These are phyloP conservation scores for Stagonosporopsis vannaccii DNA, from an alignment of 2,329 filamentous ascomycete species.

Conservation along the genomic window DNA sequence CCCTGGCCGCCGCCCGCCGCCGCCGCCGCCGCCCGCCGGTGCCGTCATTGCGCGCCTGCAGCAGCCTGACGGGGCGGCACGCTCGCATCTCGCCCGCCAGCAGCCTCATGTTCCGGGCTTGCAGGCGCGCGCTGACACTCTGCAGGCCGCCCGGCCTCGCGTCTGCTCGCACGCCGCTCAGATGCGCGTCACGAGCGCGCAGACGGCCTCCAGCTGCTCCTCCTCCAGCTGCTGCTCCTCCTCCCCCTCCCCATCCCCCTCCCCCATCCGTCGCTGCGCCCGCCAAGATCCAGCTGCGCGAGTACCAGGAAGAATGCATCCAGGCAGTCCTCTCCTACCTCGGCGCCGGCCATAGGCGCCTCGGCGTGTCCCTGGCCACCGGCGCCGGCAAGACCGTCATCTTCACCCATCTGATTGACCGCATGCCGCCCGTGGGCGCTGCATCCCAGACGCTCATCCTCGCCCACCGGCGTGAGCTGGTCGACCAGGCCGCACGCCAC, in stretches of 20 bases:
- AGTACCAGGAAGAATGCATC: constrained; percentile 93
- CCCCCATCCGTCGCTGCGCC: constrained; percentile 23
- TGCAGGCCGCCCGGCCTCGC: constrained; percentile 22
- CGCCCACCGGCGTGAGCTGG: constrained; percentile 89
- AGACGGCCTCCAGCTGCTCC: constrained; percentile 2
- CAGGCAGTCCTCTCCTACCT: constrained; percentile 77
- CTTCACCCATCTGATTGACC: constrained; percentile 92
- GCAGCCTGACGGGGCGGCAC: constrained; percentile 28
- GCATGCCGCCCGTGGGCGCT: constrained; percentile 65
- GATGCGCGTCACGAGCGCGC: constrained; percentile 28
- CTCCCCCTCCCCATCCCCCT: too few relatives aligned
- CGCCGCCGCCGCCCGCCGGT: too few relatives aligned
- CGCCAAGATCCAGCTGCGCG: constrained; percentile 66
- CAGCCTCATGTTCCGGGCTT: constrained; percentile 41
- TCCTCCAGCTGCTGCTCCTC: constrained; percentile 18
- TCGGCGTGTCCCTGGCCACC: constrained; percentile 87
- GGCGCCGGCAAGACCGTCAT: constrained; percentile 94
- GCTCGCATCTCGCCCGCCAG: constrained; percentile 20
- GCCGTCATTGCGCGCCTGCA: constrained; percentile 8
- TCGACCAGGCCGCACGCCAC: constrained; percentile 90
- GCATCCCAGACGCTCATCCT: constrained; percentile 86
- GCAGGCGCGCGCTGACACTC: constrained; percentile 40
- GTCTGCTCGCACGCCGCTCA: constrained; percentile 12
- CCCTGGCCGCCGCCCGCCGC: too few relatives aligned
- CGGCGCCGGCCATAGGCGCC: constrained; percentile 73